Evolutionary conservation across 352 stramenopile genomes (phyloP).

Genomic region (Elongisporangium anandrum): DNA sequence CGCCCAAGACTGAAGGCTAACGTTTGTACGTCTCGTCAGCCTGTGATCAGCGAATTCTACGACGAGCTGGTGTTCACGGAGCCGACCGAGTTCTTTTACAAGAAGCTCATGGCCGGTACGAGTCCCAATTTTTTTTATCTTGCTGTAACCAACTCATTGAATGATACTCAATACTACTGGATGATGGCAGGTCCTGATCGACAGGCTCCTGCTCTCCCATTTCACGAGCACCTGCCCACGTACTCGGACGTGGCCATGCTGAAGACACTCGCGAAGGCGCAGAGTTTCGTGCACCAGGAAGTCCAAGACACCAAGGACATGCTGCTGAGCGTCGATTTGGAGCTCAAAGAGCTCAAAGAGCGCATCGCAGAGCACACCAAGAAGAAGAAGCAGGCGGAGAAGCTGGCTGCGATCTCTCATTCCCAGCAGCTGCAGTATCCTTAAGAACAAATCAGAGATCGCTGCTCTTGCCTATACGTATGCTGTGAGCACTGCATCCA

Average conservation of each 20-base stretch:
- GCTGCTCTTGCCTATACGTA: too few relatives aligned
- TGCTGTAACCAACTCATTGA: too few relatives aligned
- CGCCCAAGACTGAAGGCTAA: not conserved
- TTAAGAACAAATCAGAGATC: not conserved
- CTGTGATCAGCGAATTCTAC: constrained; percentile 95
- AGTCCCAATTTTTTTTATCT: too few relatives aligned
- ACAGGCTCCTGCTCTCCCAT: constrained; percentile 50
- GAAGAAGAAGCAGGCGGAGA: constrained; percentile 68
- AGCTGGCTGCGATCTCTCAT: constrained; percentile 19
- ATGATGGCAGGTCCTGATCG: constrained; percentile 56
- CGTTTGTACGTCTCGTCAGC: constrained; percentile 31
- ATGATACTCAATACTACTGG: too few relatives aligned
- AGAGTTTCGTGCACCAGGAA: constrained; percentile 78
- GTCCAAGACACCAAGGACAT: constrained; percentile 68
- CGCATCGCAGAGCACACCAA: constrained; percentile 73
- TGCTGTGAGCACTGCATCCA: too few relatives aligned
- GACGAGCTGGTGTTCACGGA: constrained; percentile 98
- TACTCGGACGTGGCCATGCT: constrained; percentile 90
- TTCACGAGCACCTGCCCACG: constrained; percentile 80
- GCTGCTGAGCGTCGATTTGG: constrained; percentile 56
- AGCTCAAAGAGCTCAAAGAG: constrained; percentile 73
- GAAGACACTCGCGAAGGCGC: constrained; percentile 75
- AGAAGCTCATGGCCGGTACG: constrained; percentile 82
- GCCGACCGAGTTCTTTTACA: constrained; percentile 94
- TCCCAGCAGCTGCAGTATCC: constrained; percentile 1